Percentiles rank a stretch among this genome's conserved stretches.
phyloP scores from a whole-genome alignment of 2,329 filamentous ascomycete species.

The Fusarium luffae region DNA sequence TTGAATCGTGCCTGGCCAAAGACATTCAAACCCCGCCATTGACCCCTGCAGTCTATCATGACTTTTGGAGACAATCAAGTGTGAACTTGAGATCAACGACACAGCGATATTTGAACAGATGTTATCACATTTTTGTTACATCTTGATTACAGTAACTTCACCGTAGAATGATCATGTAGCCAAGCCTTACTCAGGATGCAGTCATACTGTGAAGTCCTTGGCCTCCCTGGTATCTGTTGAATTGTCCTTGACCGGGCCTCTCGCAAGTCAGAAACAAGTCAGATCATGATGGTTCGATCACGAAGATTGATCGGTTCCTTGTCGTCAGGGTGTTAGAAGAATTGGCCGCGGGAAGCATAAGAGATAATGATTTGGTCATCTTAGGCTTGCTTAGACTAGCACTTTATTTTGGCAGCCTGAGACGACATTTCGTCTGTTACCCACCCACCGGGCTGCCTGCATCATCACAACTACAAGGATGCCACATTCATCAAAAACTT shows the following conservation, averaged over 20 bases:
- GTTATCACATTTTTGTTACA: not conserved
- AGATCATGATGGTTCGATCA: constrained; percentile 45
- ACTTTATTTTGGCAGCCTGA: too few species aligned
- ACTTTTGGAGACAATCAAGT: not conserved
- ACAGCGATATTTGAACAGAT: not conserved
- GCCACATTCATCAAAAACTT: not conserved
- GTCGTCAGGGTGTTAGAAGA: too few species aligned
- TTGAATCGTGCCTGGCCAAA: not conserved
- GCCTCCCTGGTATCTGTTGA: not conserved
- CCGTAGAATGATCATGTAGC: not conserved
- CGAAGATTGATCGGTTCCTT: constrained; percentile 21
- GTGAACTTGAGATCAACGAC: not conserved
- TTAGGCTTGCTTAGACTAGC: too few species aligned
- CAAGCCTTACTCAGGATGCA: not conserved
- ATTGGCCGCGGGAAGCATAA: too few species aligned
- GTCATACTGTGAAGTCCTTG: not conserved
- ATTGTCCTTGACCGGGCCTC: constrained; percentile 10
- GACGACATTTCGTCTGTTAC: too few species aligned
- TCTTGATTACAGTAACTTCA: rapidly evolving
- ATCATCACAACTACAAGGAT: not conserved
- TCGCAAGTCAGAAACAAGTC: constrained; percentile 36
- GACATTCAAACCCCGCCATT: constrained; percentile 24
- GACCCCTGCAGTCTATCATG: not conserved
- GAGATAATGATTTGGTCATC: too few species aligned
- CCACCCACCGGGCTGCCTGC: not conserved